A percentile compares a stretch with the other conserved stretches of the same genome.
Evolutionary conservation across 1,284 basidiomycete species (phyloP).

Genomic region (Apiotrichum montevideense): DNA sequence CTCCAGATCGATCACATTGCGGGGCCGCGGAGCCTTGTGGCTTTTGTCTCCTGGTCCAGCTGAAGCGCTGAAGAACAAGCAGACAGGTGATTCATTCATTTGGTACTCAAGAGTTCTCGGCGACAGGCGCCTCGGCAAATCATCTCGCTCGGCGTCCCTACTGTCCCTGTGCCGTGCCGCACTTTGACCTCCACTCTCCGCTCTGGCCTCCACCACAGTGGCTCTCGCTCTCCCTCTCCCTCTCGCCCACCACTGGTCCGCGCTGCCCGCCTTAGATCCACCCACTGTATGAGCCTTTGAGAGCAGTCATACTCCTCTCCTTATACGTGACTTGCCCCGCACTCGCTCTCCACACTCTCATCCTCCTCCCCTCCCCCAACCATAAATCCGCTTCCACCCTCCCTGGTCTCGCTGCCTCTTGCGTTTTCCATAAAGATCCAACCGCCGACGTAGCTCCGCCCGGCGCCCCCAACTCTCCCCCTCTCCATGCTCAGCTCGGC

Average conservation of each 20-base stretch:
- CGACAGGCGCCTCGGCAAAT: too few relatives aligned
- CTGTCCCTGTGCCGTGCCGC: too few relatives aligned
- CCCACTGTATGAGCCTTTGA: not conserved
- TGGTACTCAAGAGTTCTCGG: too few relatives aligned
- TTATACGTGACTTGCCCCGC: not conserved
- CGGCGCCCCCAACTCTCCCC: not conserved
- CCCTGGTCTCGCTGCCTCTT: not conserved
- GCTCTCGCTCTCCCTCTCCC: not conserved
- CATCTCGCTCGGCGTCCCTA: too few relatives aligned
- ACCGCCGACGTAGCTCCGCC: not conserved
- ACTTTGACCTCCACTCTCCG: too few relatives aligned
- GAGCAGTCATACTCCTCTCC: too few relatives aligned
- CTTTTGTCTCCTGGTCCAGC: too few relatives aligned
- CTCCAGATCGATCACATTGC: too few relatives aligned
- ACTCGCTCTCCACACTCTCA: not conserved
- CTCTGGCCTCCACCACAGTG: too few relatives aligned
- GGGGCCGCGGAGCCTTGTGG: too few relatives aligned
- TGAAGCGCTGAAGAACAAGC: too few relatives aligned
- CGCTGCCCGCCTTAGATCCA: not conserved
- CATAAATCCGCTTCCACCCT: not conserved
- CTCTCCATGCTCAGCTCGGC: conserved; percentile 3
- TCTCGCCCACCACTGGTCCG: not conserved
- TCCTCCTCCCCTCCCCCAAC: not conserved
- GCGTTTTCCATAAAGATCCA: not conserved
- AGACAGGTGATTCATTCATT: too few relatives aligned